phyloP scores from a whole-genome alignment of 2,329 filamentous ascomycete species.

The Fusarium brachygibbosum region DNA sequence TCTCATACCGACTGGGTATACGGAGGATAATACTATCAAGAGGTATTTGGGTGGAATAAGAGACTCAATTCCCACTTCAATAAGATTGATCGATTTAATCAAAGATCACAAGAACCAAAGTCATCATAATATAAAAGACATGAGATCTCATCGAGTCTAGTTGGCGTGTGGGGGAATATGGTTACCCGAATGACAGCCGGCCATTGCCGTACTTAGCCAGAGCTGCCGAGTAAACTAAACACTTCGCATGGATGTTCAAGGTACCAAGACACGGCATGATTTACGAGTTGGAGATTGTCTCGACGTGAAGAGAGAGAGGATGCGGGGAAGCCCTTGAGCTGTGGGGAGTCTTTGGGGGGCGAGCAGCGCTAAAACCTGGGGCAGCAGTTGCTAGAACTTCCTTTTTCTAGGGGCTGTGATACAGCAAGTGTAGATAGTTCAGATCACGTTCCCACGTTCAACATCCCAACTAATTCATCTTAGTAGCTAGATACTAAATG shows the following conservation, averaged over 20 bases:
- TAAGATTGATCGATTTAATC: neutral
- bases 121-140: neutral
- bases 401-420: neutral
- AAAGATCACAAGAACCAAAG: conserved; percentile 3
- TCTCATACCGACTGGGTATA: conserved; percentile 33
- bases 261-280: conserved; percentile 8
- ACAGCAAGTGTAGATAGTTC: neutral
- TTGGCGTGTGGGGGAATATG: conserved; percentile 31
- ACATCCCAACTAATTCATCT: neutral
- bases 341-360: conserved; percentile 13
- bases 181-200: conserved; percentile 53
- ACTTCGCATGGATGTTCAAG: neutral
- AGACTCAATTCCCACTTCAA: neutral
- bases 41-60: neutral
- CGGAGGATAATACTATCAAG: neutral
- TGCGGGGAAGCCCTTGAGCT: conserved; percentile 40
- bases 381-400: conserved; percentile 8
- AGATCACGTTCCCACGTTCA: neutral
- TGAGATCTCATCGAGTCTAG: conserved; percentile 7
- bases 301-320: conserved; percentile 1
- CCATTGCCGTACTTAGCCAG: conserved; percentile 55
- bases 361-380: conserved; percentile 28
- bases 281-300: conserved; percentile 24
- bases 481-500: neutral
- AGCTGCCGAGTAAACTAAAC: conserved; percentile 27